Percentiles rank a stretch among this genome's conserved stretches.
Conservation (phyloP, 805 yeast species). For the Lipomyces chichibuensis region DNA sequence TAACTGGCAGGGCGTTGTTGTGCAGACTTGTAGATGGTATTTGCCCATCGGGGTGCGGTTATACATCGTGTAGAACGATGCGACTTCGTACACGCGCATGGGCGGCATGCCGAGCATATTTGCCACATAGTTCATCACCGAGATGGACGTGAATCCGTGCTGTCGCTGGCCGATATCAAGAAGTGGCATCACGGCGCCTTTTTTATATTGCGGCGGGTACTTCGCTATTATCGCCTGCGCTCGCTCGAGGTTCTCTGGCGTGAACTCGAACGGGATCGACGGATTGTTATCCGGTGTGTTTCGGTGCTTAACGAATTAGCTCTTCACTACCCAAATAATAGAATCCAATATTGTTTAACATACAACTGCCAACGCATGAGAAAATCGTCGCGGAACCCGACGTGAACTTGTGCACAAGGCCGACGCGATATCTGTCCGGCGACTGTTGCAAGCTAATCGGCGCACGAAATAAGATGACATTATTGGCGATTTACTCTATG, state of each 20-base stretch:
- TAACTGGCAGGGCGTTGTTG: conserved; percentile 87
- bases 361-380: conserved; percentile 33
- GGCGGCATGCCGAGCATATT: conserved; percentile 85
- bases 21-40: conserved; percentile 80
- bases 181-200: conserved; percentile 86
- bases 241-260: conserved; percentile 61
- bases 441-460: conserved; percentile 11
- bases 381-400: conserved; percentile 14
- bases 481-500: neutral
- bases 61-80: conserved; percentile 90
- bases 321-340: neutral
- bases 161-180: conserved; percentile 87
- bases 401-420: neutral
- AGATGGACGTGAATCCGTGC: conserved; percentile 79
- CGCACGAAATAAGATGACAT: conserved; percentile 20
- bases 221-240: conserved; percentile 76
- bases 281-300: conserved; percentile 70
- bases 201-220: conserved; percentile 84
- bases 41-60: conserved; percentile 85
- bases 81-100: conserved; percentile 88
- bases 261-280: conserved; percentile 71
- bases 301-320: conserved; percentile 54
- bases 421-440: conserved; percentile 10
- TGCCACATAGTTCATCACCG: conserved; percentile 90
- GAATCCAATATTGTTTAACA: neutral